Percentiles rank a stretch among this genome's conserved stretches.
These are phyloP conservation scores for Excoecaria cochinchinensis DNA, from an alignment of 345 rosid species.

Conservation along the genomic window DNA sequence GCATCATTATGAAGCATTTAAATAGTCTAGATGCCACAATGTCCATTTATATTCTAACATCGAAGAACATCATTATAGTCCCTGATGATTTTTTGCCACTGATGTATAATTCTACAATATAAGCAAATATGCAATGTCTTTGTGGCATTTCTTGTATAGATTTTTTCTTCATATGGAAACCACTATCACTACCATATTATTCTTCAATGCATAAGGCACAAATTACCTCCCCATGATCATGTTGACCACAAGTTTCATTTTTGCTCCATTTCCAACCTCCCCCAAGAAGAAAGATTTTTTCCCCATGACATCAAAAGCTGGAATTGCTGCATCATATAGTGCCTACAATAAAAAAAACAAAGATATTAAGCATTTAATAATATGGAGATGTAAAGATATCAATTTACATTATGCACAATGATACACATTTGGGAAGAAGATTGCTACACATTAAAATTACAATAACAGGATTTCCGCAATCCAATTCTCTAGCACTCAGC, in stretches of 20 bases:
- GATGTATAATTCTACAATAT: too few relatives aligned
- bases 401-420: neutral
- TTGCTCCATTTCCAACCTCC: slow-evolving; percentile 89
- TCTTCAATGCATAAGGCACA: slow-evolving; percentile 3
- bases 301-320: slow-evolving; percentile 82
- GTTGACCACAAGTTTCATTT: slow-evolving; percentile 92
- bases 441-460: neutral
- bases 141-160: too few relatives aligned
- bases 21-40: too few relatives aligned
- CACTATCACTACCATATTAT: neutral
- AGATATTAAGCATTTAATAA: slow-evolving; percentile 9
- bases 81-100: too few relatives aligned
- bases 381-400: neutral
- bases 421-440: neutral
- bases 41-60: too few relatives aligned
- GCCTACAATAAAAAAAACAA: slow-evolving; percentile 36
- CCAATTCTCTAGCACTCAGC: neutral
- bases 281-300: slow-evolving; percentile 89
- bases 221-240: slow-evolving; percentile 96
- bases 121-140: too few relatives aligned
- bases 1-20: too few relatives aligned
- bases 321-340: slow-evolving; percentile 66
- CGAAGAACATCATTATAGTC: too few relatives aligned
- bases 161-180: too few relatives aligned
- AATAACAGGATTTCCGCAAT: too few relatives aligned